phyloP scores from a whole-genome alignment of 768 basidiomycete species.

The Xerocomus brunneocitrinus region DNA sequence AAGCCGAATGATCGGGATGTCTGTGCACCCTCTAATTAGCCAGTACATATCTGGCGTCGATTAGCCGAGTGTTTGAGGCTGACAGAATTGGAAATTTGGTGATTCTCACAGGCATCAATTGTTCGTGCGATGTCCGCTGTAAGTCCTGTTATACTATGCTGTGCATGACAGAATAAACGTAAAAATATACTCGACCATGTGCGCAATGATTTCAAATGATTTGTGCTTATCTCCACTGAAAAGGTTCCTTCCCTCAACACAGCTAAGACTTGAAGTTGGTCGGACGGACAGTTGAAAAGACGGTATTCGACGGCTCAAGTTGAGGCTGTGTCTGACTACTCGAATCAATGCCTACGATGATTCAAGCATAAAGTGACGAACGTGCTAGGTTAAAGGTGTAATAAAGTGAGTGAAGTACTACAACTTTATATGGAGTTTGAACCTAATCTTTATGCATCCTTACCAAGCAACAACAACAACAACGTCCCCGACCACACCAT shows the following conservation, averaged over 20 bases:
- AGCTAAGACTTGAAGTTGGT: too few relatives aligned
- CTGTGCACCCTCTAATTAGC: not conserved
- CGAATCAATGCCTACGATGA: too few relatives aligned
- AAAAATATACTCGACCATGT: not conserved
- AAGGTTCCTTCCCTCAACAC: not conserved
- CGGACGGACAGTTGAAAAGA: too few relatives aligned
- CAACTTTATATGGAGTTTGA: too few relatives aligned
- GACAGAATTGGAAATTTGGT: not conserved
- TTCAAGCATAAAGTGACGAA: too few relatives aligned
- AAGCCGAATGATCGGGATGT: not conserved
- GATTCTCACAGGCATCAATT: conserved; percentile 9
- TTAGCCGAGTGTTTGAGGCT: not conserved
- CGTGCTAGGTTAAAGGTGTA: too few relatives aligned
- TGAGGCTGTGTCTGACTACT: not conserved
- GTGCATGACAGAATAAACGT: not conserved
- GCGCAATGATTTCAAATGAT: not conserved
- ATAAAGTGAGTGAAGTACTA: too few relatives aligned
- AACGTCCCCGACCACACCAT: too few relatives aligned
- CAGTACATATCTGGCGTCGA: not conserved
- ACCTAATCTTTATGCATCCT: too few relatives aligned
- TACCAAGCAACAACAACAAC: too few relatives aligned
- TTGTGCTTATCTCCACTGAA: not conserved
- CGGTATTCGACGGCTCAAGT: too few relatives aligned
- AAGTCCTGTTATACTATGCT: too few relatives aligned
- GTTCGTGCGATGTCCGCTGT: not conserved